phyloP scores from a whole-genome alignment of 352 stramenopile genomes.

The Pythium plurisporium region DNA sequence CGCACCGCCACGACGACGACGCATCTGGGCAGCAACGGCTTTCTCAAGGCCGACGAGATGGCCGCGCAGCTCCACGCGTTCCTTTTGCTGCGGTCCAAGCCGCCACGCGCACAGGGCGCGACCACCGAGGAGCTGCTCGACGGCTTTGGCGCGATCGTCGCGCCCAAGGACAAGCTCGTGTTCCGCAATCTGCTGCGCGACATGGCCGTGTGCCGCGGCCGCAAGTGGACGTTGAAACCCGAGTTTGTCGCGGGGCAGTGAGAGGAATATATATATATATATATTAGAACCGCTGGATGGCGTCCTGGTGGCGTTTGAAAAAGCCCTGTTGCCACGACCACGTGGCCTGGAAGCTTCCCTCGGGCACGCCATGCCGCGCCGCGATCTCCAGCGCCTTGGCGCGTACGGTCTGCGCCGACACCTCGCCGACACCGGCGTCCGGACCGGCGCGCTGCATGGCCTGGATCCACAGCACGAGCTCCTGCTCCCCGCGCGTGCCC shows the following conservation, averaged over 20 bases:
- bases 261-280: background rate
- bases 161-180: slow-evolving; percentile 84
- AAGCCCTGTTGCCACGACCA: slow-evolving; percentile 45
- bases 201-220: slow-evolving; percentile 65
- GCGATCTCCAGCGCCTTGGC: slow-evolving; percentile 36
- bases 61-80: slow-evolving; percentile 80
- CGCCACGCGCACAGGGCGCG: slow-evolving; percentile 35
- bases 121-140: slow-evolving; percentile 89
- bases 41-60: slow-evolving; percentile 55
- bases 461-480: slow-evolving; percentile 33
- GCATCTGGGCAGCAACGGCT: slow-evolving; percentile 19
- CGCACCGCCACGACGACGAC: background rate
- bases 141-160: slow-evolving; percentile 79
- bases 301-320: slow-evolving; percentile 32
- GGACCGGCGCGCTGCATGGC: slow-evolving; percentile 7
- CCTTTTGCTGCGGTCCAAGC: slow-evolving; percentile 30
- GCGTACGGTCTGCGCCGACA: slow-evolving; percentile 29
- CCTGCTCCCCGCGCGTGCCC: slow-evolving; percentile 23
- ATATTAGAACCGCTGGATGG: slow-evolving; percentile 17
- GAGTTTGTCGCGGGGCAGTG: slow-evolving; percentile 32
- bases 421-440: background rate
- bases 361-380: slow-evolving; percentile 27
- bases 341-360: slow-evolving; percentile 35
- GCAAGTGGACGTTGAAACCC: slow-evolving; percentile 70
- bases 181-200: slow-evolving; percentile 83